phyloP scores from a whole-genome alignment of 495 filamentous ascomycete species.

The Hyaloscypha variabilis region DNA sequence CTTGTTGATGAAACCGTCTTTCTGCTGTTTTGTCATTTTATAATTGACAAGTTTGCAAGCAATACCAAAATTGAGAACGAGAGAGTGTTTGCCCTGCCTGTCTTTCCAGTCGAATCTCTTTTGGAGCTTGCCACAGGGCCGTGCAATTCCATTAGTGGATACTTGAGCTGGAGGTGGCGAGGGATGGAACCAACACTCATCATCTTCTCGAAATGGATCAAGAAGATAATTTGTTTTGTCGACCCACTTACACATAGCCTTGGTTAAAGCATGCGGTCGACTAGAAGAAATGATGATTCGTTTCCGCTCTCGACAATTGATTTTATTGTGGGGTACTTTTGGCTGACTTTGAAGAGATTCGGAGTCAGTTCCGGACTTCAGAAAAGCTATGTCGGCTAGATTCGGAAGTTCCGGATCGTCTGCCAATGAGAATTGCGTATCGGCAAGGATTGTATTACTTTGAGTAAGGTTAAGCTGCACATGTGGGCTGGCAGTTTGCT shows the following conservation, averaged over 20 bases:
- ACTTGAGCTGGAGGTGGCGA: conserved; percentile 16
- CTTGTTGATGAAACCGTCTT: conserved; percentile 35
- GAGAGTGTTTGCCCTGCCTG: not conserved
- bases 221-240: conserved; percentile 17
- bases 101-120: conserved; percentile 22
- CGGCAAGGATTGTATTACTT: not conserved
- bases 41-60: conserved; percentile 28
- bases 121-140: conserved; percentile 19
- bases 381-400: not conserved
- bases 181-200: conserved; percentile 30
- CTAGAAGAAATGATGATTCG: conserved; percentile 13
- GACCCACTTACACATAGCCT: conserved; percentile 15
- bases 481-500: not conserved
- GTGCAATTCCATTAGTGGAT: conserved; percentile 7
- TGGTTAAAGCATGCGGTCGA: conserved; percentile 6
- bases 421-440: not conserved
- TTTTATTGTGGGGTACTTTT: conserved; percentile 11
- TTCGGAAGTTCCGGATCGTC: not conserved
- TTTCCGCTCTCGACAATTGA: conserved; percentile 19
- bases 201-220: conserved; percentile 8
- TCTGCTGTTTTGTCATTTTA: conserved; percentile 34
- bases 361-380: not conserved
- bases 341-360: not conserved
- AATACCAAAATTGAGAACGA: conserved; percentile 30
- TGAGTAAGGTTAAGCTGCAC: not conserved